phyloP scores from a whole-genome alignment of 495 filamentous ascomycete species.

The Cryomyces minteri region DNA sequence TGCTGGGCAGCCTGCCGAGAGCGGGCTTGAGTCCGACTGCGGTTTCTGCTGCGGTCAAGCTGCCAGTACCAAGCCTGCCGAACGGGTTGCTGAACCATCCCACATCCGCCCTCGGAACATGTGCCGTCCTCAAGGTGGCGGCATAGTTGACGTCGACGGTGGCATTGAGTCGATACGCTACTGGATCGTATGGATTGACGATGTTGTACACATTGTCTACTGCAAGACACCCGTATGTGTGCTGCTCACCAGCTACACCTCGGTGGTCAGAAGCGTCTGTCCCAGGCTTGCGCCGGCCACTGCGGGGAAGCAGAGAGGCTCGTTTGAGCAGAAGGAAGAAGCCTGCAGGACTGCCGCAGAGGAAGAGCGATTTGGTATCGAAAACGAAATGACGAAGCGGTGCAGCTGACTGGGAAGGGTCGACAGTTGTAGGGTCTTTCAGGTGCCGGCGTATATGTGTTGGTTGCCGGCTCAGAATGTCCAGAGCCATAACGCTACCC shows the following conservation, averaged over 20 bases:
- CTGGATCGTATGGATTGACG: constrained; percentile 40
- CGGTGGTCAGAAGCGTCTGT: constrained; percentile 11
- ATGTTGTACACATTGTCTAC: constrained; percentile 97
- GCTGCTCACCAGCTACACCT: constrained; percentile 49
- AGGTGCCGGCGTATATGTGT: constrained; percentile 35
- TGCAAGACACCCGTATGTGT: constrained; percentile 73
- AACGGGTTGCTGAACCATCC: constrained; percentile 52
- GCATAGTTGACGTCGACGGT: constrained; percentile 70
- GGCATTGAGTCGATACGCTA: constrained; percentile 83
- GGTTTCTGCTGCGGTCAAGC: not conserved
- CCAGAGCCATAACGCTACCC: constrained; percentile 82
- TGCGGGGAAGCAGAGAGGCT: constrained; percentile 61
- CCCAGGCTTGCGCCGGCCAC: constrained; percentile 54
- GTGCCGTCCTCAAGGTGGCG: constrained; percentile 51
- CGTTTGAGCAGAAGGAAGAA: constrained; percentile 87
- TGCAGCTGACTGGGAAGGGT: constrained; percentile 7
- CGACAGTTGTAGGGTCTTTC: constrained; percentile 11
- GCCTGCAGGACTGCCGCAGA: constrained; percentile 78
- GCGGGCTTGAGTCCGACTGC: constrained; percentile 6
- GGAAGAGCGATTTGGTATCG: constrained; percentile 73
- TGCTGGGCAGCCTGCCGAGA: constrained; percentile 52
- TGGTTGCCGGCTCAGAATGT: constrained; percentile 79
- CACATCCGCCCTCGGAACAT: constrained; percentile 52
- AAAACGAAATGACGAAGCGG: constrained; percentile 65
- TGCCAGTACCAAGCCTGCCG: constrained; percentile 11